phyloP scores from a whole-genome alignment of 2,329 filamentous ascomycete species.

The Monilinia fructicola region DNA sequence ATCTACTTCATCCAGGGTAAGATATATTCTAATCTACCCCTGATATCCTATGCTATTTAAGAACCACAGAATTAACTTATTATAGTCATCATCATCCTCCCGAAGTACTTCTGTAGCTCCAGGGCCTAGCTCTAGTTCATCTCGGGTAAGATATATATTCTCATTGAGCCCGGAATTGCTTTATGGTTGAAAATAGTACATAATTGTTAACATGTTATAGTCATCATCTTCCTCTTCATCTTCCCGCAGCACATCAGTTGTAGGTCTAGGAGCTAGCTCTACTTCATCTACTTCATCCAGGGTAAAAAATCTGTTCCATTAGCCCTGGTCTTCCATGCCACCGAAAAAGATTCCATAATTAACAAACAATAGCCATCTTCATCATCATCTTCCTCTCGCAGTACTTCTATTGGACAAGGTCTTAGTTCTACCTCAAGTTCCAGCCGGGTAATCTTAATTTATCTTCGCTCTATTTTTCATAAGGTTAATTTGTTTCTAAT shows the following conservation, averaged over 20 bases:
- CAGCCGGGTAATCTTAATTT: neutral
- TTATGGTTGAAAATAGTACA: too few species aligned
- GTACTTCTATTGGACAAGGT: neutral
- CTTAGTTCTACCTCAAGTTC: neutral
- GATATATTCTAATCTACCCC: too few species aligned
- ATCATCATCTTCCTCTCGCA: neutral
- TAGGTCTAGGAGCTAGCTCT: neutral
- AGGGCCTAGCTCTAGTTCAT: neutral
- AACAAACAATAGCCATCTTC: neutral
- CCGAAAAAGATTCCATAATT: neutral
- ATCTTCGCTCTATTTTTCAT: neutral
- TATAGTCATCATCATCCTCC: neutral
- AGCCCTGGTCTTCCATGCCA: neutral
- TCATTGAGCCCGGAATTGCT: too few species aligned
- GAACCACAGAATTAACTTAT: too few species aligned
- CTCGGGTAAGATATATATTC: too few species aligned
- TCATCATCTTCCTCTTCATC: neutral
- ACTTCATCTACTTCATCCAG: neutral
- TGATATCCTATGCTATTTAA: too few species aligned
- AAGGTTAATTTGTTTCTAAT: neutral
- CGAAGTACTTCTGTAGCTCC: neutral
- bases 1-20: neutral
- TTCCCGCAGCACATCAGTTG: neutral
- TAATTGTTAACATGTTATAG: neutral
- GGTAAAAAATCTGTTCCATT: neutral